These are phyloP conservation scores for Penicillium robsamsonii DNA, from an alignment of 495 filamentous ascomycete genomes.

Conservation along the genomic window DNA sequence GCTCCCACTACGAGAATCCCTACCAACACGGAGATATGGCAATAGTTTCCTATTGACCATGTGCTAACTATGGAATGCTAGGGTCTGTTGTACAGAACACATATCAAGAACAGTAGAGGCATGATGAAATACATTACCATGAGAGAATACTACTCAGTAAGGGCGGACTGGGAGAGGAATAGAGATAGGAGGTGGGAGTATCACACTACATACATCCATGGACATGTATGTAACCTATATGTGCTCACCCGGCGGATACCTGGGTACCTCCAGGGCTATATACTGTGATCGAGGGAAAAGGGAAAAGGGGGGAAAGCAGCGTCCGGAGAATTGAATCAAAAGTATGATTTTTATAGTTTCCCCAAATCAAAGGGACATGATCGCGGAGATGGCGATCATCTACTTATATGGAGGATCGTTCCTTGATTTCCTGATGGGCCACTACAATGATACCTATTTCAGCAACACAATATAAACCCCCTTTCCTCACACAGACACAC, in stretches of 20 bases:
- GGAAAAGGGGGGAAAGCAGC: background rate
- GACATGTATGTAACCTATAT: too few species aligned
- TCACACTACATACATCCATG: background rate
- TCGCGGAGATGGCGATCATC: slow-evolving; percentile 4
- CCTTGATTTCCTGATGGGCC: background rate
- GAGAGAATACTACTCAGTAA: background rate
- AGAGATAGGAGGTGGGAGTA: background rate
- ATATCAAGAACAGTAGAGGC: background rate
- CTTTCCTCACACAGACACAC: background rate
- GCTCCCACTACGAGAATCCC: background rate
- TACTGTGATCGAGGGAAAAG: too few species aligned
- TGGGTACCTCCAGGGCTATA: too few species aligned
- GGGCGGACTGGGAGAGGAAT: background rate
- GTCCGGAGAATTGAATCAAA: background rate
- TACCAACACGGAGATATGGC: background rate
- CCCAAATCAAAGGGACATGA: background rate
- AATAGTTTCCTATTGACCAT: background rate
- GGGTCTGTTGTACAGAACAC: background rate
- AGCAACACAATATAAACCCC: background rate
- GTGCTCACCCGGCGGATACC: too few species aligned
- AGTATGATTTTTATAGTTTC: slow-evolving; percentile 2
- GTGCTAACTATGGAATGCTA: background rate
- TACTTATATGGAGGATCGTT: background rate
- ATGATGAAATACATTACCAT: background rate
- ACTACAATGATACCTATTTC: background rate